Percentiles rank a stretch among this genome's conserved stretches.
Evolutionary conservation across 73 alveolate genomes (phyloP).

Genomic region (Paramecium pentaurelia): DNA sequence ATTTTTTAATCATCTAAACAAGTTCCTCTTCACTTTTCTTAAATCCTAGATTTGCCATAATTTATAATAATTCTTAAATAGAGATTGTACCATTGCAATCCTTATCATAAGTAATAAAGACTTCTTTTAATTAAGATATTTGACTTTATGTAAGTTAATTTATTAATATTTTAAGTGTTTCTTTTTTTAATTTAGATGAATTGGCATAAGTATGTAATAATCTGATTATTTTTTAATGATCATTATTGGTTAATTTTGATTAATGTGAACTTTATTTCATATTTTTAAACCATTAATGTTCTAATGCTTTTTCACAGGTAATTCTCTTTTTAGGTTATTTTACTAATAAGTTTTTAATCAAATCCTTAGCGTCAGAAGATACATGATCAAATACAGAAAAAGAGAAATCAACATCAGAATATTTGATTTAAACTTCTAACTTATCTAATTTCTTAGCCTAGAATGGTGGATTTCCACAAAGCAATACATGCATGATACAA

Average conservation of each 20-base stretch:
- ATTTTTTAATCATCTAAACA: not conserved
- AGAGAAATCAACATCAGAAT: slow-evolving; percentile 57
- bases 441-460: slow-evolving; percentile 63
- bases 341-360: slow-evolving; percentile 65
- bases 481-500: slow-evolving; percentile 67
- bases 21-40: not conserved
- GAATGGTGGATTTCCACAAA: slow-evolving; percentile 71
- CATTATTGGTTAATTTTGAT: not conserved
- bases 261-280: slow-evolving; percentile 41
- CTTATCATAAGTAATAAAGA: slow-evolving; percentile 75
- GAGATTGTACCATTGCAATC: slow-evolving; percentile 91
- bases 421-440: slow-evolving; percentile 55
- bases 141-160: slow-evolving; percentile 80
- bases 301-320: slow-evolving; percentile 88
- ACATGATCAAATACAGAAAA: slow-evolving; percentile 74
- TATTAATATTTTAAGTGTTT: slow-evolving; percentile 77
- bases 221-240: slow-evolving; percentile 56
- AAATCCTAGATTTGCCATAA: not conserved
- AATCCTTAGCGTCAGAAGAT: slow-evolving; percentile 42
- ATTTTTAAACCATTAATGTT: slow-evolving; percentile 87
- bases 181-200: slow-evolving; percentile 70
- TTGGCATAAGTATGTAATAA: slow-evolving; percentile 58
- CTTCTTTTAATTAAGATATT: slow-evolving; percentile 74
- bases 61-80: not conserved
- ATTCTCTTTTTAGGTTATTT: slow-evolving; percentile 85